Evolutionary conservation across 202 grass and related monocot species (phyloP).

Genomic region (Setaria italica): DNA sequence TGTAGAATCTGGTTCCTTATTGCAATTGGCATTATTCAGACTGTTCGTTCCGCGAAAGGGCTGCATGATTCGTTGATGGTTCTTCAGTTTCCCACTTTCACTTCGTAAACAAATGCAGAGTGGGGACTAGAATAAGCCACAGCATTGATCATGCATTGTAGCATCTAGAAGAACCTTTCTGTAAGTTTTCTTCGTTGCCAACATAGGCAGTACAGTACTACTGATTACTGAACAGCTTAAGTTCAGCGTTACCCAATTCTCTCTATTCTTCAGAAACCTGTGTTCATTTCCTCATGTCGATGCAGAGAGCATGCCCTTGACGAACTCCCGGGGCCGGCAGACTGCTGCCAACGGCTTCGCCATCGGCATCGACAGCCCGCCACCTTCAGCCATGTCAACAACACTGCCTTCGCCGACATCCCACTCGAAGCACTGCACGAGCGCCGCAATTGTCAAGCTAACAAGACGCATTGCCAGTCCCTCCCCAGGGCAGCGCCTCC

Average conservation of each 20-base stretch:
- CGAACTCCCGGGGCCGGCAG: constrained; percentile 46
- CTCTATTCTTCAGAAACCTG: neutral
- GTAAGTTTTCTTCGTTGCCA: neutral
- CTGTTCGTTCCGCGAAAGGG: neutral
- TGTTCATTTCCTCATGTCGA: neutral
- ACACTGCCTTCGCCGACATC: neutral
- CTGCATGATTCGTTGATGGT: neutral
- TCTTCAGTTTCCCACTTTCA: neutral
- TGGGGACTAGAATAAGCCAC: neutral
- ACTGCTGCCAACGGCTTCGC: constrained; percentile 44
- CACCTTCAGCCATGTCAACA: constrained; percentile 62
- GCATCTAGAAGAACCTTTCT: neutral
- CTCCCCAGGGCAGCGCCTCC: constrained; percentile 69
- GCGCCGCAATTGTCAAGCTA: constrained; percentile 42
- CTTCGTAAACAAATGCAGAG: constrained; percentile 1
- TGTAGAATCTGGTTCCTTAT: neutral
- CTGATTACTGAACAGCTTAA: constrained; percentile 6
- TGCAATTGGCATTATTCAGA: neutral
- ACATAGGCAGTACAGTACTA: neutral
- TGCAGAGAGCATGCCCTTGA: constrained; percentile 28
- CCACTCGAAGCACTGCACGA: constrained; percentile 82
- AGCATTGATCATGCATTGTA: neutral
- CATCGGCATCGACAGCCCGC: constrained; percentile 64
- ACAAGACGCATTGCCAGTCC: constrained; percentile 54
- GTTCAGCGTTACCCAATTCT: neutral